Base-by-base conservation (phyloP, 2,329 filamentous ascomycete genomes). In the Fonsecaea erecta region DNA sequence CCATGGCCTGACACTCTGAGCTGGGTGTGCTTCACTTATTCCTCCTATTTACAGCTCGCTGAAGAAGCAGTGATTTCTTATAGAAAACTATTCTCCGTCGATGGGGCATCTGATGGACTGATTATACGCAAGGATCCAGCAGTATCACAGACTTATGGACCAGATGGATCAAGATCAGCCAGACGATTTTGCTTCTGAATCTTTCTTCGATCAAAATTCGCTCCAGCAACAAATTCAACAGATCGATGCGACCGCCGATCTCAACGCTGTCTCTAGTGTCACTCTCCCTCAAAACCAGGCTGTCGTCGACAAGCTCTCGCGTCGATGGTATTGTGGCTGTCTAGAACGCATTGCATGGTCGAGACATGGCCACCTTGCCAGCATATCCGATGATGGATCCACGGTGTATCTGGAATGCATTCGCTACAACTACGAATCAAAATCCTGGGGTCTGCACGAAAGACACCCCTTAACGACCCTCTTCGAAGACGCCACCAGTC, bases 401-500 rank as follows among this genome's bases (percentile, higher is more conserved):
- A 62, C 60, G 1, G 66, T 72, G 18, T 63, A 67, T 32, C 46
- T 71, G 9, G 66, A 68, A 12, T 68, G 62, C 35, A 62, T 71
- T 28, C 62, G 57, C 7, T 68, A 64, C 46, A 57, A 70, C 53
- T 46, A 58, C 16, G 52, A 54, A 11, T 64, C 63, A 28, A 61
- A 60, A 16, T 56, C 63, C 16, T 72, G 69, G 68, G 48, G 46
- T 11, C 59, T 65, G 8, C 55, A 60, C 24, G 57, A 60, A 12
- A 67, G 66, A 48, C 62, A 66, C 43, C 43, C 62, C 16, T 55
- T 70, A 24, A 53, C 65, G n/a, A 66, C 68, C 18, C 52, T 66
- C 9, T 69, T 70, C 21, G 66, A 70, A 24, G 63, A 71, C 48
- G 63, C 66, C 37, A 87, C 90, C 18, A 93, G 97, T 77, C 78